A percentile compares a stretch with the other conserved stretches of the same genome.
Conservation (phyloP, 2,329 filamentous ascomycete genomes). For the Beauveria caledonica region DNA sequence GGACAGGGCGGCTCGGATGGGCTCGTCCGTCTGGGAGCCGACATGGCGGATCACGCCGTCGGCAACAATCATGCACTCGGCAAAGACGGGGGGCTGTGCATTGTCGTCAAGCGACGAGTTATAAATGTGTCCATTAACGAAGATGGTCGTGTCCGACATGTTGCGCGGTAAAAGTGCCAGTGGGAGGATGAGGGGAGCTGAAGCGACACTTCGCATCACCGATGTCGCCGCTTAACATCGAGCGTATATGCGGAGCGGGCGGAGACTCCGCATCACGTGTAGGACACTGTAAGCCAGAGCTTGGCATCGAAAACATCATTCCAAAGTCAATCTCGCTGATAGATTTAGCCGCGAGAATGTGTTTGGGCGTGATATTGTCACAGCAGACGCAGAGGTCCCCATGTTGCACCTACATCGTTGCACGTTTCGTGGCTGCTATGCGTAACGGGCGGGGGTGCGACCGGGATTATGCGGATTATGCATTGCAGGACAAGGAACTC, state of each 20-base stretch:
- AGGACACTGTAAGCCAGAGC: not conserved
- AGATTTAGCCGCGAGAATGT: not conserved
- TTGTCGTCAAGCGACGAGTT: constrained; percentile 11
- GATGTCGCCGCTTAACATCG: constrained; percentile 6
- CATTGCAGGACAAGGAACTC: not conserved
- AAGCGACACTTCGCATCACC: not conserved
- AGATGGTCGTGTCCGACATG: constrained; percentile 9
- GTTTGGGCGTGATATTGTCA: too few species aligned
- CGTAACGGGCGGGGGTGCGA: not conserved
- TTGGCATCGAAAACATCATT: not conserved
- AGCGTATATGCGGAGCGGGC: constrained; percentile 4
- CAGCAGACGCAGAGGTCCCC: too few species aligned
- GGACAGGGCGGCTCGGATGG: constrained; percentile 18
- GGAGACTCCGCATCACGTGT: constrained; percentile 9
- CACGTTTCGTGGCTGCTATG: too few species aligned
- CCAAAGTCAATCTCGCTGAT: not conserved
- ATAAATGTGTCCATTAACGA: constrained; percentile 18
- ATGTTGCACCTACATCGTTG: too few species aligned
- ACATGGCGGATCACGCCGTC: constrained; percentile 27
- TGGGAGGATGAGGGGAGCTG: not conserved
- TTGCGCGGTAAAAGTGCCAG: not conserved
- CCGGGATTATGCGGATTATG: not conserved
- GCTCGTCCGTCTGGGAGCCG: constrained; percentile 21
- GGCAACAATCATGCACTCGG: constrained; percentile 25
- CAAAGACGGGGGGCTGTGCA: constrained; percentile 20